Evolutionary conservation across 805 yeast species (phyloP).

Genomic region (Pichia deserticola): DNA sequence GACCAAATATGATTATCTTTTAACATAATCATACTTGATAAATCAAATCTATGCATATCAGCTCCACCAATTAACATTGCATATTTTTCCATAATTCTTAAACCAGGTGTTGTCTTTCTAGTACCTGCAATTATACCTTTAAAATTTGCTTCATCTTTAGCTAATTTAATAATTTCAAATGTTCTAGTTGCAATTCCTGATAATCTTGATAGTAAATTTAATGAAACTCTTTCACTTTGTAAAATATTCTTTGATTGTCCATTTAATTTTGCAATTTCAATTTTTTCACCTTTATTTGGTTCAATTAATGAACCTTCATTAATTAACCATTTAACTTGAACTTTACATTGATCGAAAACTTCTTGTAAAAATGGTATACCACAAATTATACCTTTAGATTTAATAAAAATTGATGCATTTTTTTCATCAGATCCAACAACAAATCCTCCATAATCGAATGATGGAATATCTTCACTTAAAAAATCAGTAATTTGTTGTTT

Average conservation of each 20-base stretch:
- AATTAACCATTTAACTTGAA: slow-evolving; percentile 64
- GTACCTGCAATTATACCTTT: slow-evolving; percentile 90
- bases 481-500: slow-evolving; percentile 66
- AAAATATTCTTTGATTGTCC: slow-evolving; percentile 79
- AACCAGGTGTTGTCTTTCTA: slow-evolving; percentile 95
- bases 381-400: slow-evolving; percentile 68
- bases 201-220: slow-evolving; percentile 72
- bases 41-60: slow-evolving; percentile 86
- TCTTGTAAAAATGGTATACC: slow-evolving; percentile 90
- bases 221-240: slow-evolving; percentile 78
- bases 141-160: slow-evolving; percentile 56
- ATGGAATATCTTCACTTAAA: slow-evolving; percentile 84
- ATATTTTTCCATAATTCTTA: slow-evolving; percentile 81
- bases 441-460: slow-evolving; percentile 89
- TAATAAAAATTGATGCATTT: slow-evolving; percentile 74
- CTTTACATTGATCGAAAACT: slow-evolving; percentile 67
- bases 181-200: slow-evolving; percentile 87
- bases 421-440: slow-evolving; percentile 79
- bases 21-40: slow-evolving; percentile 91
- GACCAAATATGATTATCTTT: slow-evolving; percentile 93
- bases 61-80: slow-evolving; percentile 95
- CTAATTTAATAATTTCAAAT: slow-evolving; percentile 45
- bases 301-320: slow-evolving; percentile 59
- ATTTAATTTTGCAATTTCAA: slow-evolving; percentile 65
- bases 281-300: slow-evolving; percentile 39